Percentiles rank a stretch among this genome's conserved stretches.
phyloP scores from a whole-genome alignment of 179 eudicot species.

The Silene coronaria region DNA sequence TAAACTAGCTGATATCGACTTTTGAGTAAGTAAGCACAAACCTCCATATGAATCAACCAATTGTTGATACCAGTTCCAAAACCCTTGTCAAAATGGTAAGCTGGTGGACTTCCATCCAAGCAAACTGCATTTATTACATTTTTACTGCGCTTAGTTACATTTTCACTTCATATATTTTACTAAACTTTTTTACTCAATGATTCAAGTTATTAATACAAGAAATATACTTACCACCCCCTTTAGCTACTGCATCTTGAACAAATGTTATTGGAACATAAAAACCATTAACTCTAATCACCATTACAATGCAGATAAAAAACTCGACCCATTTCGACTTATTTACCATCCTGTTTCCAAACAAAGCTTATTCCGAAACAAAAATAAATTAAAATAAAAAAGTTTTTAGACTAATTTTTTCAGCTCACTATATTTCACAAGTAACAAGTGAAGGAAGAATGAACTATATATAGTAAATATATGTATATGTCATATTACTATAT shows the following conservation, averaged over 20 bases:
- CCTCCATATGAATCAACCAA: constrained; percentile 93
- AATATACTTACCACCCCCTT: constrained; percentile 78
- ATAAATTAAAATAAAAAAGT: too few species aligned
- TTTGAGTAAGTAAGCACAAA: constrained; percentile 25
- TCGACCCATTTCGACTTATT: constrained; percentile 18
- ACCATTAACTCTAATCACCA: constrained; percentile 38
- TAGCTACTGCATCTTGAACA: constrained; percentile 63
- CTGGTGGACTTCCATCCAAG: constrained; percentile 96
- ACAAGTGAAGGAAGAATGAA: too few species aligned
- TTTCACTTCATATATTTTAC: background rate
- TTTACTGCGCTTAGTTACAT: background rate
- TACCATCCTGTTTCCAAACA: constrained; percentile 17
- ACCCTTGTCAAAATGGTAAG: constrained; percentile 73
- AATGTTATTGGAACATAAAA: constrained; percentile 60
- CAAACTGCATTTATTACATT: constrained; percentile 48
- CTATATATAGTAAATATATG: too few species aligned
- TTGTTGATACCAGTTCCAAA: constrained; percentile 68
- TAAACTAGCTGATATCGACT: background rate
- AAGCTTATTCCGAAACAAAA: background rate
- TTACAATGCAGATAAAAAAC: constrained; percentile 19
- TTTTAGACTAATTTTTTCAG: too few species aligned
- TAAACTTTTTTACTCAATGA: background rate
- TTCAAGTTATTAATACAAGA: background rate
- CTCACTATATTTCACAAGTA: too few species aligned
- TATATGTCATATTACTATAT: too few species aligned